A percentile compares a stretch with the other conserved stretches of the same genome.
phyloP scores from a whole-genome alignment of 208 protist genomes.

The Wallacemonas sp. region DNA sequence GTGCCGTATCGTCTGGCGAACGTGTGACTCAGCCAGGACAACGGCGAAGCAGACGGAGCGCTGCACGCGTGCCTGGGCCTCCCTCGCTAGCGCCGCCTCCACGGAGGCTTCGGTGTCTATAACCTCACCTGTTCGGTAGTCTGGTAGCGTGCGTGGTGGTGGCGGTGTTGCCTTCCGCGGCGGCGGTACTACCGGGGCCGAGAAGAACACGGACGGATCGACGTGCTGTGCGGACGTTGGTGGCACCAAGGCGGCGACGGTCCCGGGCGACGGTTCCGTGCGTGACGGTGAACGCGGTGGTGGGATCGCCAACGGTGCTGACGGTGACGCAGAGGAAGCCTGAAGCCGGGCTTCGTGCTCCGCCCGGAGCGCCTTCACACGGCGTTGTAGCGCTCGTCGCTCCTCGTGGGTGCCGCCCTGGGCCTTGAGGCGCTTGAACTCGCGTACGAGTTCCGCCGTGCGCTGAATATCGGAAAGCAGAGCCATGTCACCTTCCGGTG shows the following conservation, averaged over 20 bases:
- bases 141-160: too few species aligned
- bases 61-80: slow-evolving; percentile 7
- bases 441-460: slow-evolving; percentile 33
- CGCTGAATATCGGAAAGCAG: slow-evolving; percentile 39
- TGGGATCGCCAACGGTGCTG: background rate
- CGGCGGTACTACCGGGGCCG: background rate
- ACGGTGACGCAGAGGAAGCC: background rate
- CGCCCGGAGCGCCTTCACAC: slow-evolving; percentile 18
- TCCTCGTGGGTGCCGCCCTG: slow-evolving; percentile 31
- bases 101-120: too few species aligned
- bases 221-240: background rate
- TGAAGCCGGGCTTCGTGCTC: slow-evolving; percentile 11
- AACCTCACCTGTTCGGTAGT: too few species aligned
- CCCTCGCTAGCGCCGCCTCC: background rate
- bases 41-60: slow-evolving; percentile 51
- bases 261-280: background rate
- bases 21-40: slow-evolving; percentile 58
- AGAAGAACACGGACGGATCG: background rate
- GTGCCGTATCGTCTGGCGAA: slow-evolving; percentile 38
- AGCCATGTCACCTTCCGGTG: slow-evolving; percentile 8
- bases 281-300: background rate
- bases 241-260: background rate
- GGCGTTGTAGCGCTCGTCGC: slow-evolving; percentile 18
- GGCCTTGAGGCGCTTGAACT: slow-evolving; percentile 34
- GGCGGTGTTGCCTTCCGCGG: background rate